phyloP scores from a whole-genome alignment of 148 eudicot species.

The Tetragonia tetragonoides region DNA sequence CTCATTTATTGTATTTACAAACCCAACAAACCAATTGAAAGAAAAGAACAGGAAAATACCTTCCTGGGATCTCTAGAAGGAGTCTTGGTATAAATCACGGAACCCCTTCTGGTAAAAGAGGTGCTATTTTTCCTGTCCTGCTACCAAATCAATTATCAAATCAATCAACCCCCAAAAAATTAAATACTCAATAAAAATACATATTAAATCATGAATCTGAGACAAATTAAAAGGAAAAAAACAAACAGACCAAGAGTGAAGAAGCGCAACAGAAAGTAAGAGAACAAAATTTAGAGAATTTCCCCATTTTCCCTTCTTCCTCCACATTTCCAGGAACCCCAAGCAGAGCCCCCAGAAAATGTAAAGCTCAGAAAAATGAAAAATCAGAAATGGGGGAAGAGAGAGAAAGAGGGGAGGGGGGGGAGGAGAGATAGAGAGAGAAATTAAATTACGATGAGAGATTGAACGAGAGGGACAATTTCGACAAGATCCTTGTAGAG shows the following conservation, averaged over 20 bases:
- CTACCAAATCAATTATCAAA: slow-evolving; percentile 20
- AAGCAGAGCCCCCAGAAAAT: not conserved
- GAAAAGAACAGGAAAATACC: slow-evolving; percentile 31
- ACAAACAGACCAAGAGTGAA: slow-evolving; percentile 13
- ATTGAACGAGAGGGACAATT: slow-evolving; percentile 82
- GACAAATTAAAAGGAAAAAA: not conserved
- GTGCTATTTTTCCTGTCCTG: slow-evolving; percentile 58
- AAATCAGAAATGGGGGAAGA: not conserved
- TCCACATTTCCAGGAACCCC: slow-evolving; percentile 27
- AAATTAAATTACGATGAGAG: slow-evolving; percentile 52
- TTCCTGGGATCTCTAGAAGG: slow-evolving; percentile 77
- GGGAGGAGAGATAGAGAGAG: slow-evolving; percentile 8
- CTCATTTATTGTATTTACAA: too few species aligned
- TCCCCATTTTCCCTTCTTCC: slow-evolving; percentile 19
- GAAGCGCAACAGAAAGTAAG: slow-evolving; percentile 23
- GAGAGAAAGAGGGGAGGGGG: slow-evolving; percentile 11
- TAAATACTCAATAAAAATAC: not conserved
- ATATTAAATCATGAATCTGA: not conserved
- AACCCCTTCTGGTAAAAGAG: slow-evolving; percentile 71
- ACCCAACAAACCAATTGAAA: not conserved
- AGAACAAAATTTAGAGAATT: slow-evolving; percentile 27
- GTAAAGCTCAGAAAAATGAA: not conserved
- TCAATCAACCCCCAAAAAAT: not conserved
- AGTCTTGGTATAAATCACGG: slow-evolving; percentile 73
- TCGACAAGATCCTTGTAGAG: slow-evolving; percentile 67